Conservation (phyloP, 306 rosid species). For the Alnus rubra region DNA sequence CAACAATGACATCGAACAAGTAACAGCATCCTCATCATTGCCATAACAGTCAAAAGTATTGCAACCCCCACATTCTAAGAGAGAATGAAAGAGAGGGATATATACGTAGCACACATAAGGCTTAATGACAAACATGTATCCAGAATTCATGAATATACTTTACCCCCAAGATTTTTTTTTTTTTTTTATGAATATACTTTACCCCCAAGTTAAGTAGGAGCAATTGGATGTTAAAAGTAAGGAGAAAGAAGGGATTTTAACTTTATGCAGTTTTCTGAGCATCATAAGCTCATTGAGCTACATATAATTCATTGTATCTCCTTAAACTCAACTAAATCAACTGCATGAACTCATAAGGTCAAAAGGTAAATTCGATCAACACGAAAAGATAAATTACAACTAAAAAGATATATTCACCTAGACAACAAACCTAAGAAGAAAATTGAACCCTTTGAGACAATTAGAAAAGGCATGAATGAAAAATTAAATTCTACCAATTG, state of each 20-base stretch:
- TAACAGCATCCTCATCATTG: not conserved
- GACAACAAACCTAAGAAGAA: not conserved
- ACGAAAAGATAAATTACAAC: not conserved
- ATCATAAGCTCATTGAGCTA: not conserved
- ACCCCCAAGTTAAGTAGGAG: not conserved
- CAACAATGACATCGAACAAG: not conserved
- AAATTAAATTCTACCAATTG: not conserved
- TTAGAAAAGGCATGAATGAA: not conserved
- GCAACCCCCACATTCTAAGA: not conserved
- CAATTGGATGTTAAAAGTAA: not conserved
- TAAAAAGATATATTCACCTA: not conserved
- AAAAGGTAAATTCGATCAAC: not conserved
- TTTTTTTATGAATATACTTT: not conserved
- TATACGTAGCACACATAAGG: not conserved
- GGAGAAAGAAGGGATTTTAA: not conserved
- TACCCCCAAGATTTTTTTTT: not conserved
- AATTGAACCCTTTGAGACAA: not conserved
- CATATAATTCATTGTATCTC: not conserved
- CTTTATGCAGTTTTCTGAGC: not conserved
- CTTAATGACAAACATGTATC: not conserved
- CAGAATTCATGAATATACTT: not conserved
- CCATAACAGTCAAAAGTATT: not conserved
- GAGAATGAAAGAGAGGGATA: not conserved
- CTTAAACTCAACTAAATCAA: not conserved
- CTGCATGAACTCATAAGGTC: not conserved